These are phyloP conservation scores for Fusarium sp. DNA, from an alignment of 2,329 filamentous ascomycete genomes.

Conservation along the genomic window DNA sequence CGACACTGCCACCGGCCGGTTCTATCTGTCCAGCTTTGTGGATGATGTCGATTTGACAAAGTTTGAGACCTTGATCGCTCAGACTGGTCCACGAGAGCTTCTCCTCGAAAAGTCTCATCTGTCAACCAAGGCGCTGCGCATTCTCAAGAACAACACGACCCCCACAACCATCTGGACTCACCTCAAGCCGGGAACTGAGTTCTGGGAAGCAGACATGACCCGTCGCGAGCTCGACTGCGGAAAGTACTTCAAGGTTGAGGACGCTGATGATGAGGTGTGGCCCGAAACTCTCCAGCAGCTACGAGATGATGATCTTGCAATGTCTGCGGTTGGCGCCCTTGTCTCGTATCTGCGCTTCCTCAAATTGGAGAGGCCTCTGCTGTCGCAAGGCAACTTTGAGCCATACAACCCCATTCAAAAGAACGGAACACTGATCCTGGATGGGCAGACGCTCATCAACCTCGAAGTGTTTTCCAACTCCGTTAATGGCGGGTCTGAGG, in stretches of 20 bases:
- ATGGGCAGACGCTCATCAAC: slow-evolving; percentile 97
- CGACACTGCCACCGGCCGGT: slow-evolving; percentile 95
- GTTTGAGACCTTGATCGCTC: slow-evolving; percentile 96
- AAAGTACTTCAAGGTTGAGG: slow-evolving; percentile 81
- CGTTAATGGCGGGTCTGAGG: slow-evolving; percentile 86
- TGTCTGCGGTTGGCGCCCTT: slow-evolving; percentile 92
- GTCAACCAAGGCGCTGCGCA: slow-evolving; percentile 90
- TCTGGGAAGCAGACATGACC: slow-evolving; percentile 89
- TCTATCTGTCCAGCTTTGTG: slow-evolving; percentile 91
- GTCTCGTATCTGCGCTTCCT: slow-evolving; percentile 88
- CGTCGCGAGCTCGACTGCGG: slow-evolving; percentile 85
- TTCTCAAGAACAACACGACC: slow-evolving; percentile 94
- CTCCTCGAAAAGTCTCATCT: slow-evolving; percentile 89
- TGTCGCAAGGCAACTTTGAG: slow-evolving; percentile 92
- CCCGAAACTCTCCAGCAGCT: slow-evolving; percentile 81
- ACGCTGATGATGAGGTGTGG: slow-evolving; percentile 76
- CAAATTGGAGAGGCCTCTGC: slow-evolving; percentile 88
- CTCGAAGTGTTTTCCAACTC: slow-evolving; percentile 97
- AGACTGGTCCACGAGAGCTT: slow-evolving; percentile 90
- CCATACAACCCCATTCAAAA: slow-evolving; percentile 93
- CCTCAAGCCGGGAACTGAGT: slow-evolving; percentile 88
- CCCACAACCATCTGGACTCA: slow-evolving; percentile 97
- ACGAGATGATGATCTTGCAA: slow-evolving; percentile 83
- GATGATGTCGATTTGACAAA: slow-evolving; percentile 96
- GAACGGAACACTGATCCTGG: slow-evolving; percentile 92